Conservation (phyloP, 1,284 basidiomycete species). For the Trametes sp. region DNA sequence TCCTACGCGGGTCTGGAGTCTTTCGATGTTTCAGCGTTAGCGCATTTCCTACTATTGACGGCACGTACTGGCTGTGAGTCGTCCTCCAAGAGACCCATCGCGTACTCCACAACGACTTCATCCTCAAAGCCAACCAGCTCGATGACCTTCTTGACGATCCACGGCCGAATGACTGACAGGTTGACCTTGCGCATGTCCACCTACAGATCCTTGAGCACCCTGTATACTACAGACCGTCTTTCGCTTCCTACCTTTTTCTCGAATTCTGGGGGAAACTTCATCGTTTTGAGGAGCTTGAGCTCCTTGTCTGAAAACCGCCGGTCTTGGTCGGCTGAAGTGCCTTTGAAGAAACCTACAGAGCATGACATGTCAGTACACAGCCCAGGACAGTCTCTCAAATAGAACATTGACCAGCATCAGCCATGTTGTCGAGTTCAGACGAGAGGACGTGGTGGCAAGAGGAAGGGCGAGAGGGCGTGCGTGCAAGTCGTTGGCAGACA, state of each 20-base stretch:
- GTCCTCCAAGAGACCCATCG: conserved; percentile 92
- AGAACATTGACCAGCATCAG: neutral
- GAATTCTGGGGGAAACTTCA: conserved; percentile 92
- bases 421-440: neutral
- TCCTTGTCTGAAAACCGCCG: conserved; percentile 97
- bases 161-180: conserved; percentile 86
- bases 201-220: conserved; percentile 45
- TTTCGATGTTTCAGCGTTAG: conserved; percentile 41
- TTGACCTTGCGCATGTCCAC: conserved; percentile 98
- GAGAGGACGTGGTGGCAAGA: neutral
- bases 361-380: no score
- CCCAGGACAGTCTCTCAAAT: neutral
- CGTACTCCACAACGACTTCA: conserved; percentile 96
- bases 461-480: neutral
- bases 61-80: conserved; percentile 76
- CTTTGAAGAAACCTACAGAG: conserved; percentile 84
- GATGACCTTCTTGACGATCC: conserved; percentile 92
- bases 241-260: conserved; percentile 74
- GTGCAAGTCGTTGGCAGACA: neutral
- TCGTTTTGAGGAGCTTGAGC: conserved; percentile 83
- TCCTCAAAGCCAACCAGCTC: conserved; percentile 95
- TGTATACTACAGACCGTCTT: neutral
- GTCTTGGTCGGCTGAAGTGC: conserved; percentile 85
- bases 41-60: conserved; percentile 1
- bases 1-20: conserved; percentile 92